phyloP scores from a whole-genome alignment of 208 protist species.

The Vickermania spadyakhi region DNA sequence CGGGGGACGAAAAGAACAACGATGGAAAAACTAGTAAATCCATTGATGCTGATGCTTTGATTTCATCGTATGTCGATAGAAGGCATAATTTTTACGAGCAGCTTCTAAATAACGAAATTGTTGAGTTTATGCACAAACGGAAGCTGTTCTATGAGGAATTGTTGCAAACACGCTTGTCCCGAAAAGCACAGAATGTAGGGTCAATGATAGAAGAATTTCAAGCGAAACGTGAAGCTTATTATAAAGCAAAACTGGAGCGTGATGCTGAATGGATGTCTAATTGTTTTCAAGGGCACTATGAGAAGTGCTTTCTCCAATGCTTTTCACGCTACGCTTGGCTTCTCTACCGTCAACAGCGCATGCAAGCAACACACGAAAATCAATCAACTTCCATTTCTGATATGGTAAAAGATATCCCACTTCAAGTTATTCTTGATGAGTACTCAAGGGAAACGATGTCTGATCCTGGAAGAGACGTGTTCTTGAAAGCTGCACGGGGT shows the following conservation, averaged over 20 bases:
- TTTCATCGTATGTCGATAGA: slow-evolving; percentile 28
- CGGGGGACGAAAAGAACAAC: slow-evolving; percentile 16
- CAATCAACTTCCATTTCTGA: slow-evolving; percentile 14
- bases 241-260: slow-evolving; percentile 17
- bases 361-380: slow-evolving; percentile 8
- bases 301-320: slow-evolving; percentile 34
- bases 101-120: slow-evolving; percentile 25
- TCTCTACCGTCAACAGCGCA: slow-evolving; percentile 13
- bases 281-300: slow-evolving; percentile 37
- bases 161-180: slow-evolving; percentile 24
- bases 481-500: background rate
- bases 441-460: background rate
- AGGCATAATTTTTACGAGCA: slow-evolving; percentile 35
- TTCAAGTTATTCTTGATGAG: background rate
- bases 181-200: slow-evolving; percentile 31
- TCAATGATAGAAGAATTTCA: slow-evolving; percentile 30
- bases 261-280: slow-evolving; percentile 33
- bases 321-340: slow-evolving; percentile 33
- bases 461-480: background rate
- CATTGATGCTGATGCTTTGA: slow-evolving; percentile 4
- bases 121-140: slow-evolving; percentile 21
- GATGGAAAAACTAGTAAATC: slow-evolving; percentile 22
- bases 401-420: slow-evolving; percentile 4
- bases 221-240: slow-evolving; percentile 18
- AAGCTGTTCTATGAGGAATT: slow-evolving; percentile 41